A percentile compares a stretch with the other conserved stretches of the same genome.
Evolutionary conservation across 768 basidiomycete genomes (phyloP).

Genomic region (Kwoniella sp.): DNA sequence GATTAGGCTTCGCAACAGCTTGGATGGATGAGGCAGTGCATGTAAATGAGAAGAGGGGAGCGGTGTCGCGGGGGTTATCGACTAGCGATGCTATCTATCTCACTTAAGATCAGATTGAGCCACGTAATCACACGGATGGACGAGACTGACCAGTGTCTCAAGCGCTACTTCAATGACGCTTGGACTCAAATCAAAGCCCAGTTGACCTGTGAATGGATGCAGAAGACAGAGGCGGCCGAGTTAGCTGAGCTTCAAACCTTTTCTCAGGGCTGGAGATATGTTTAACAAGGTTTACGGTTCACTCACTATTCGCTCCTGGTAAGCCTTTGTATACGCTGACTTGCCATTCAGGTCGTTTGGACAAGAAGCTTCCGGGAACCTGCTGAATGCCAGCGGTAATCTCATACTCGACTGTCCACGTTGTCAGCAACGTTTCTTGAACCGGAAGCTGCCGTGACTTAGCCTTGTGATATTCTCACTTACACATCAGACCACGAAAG

Average conservation of each 20-base stretch:
- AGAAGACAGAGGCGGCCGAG: no score
- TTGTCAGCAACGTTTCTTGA: background rate
- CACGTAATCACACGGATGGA: background rate
- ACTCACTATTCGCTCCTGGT: background rate
- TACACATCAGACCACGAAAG: no score
- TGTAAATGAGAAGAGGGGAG: background rate
- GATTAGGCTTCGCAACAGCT: background rate
- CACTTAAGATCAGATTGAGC: background rate
- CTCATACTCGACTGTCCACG: slow-evolving; percentile 1
- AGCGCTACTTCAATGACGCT: background rate
- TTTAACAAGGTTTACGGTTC: no score
- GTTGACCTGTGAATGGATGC: background rate
- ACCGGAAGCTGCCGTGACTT: no score
- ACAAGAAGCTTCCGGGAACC: slow-evolving; percentile 10
- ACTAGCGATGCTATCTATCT: background rate
- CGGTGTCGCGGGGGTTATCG: background rate
- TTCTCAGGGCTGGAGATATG: background rate
- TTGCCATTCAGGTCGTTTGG: slow-evolving; percentile 12
- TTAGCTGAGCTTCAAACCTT: no score
- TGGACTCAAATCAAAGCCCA: background rate
- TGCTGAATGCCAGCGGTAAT: background rate
- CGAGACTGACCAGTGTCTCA: background rate
- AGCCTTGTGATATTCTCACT: no score
- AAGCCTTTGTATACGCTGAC: slow-evolving; percentile 4
- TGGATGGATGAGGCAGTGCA: background rate